A percentile compares a stretch with the other conserved stretches of the same genome.
Conservation (phyloP, 169 alveolate genomes). For the Babesia bovis region DNA sequence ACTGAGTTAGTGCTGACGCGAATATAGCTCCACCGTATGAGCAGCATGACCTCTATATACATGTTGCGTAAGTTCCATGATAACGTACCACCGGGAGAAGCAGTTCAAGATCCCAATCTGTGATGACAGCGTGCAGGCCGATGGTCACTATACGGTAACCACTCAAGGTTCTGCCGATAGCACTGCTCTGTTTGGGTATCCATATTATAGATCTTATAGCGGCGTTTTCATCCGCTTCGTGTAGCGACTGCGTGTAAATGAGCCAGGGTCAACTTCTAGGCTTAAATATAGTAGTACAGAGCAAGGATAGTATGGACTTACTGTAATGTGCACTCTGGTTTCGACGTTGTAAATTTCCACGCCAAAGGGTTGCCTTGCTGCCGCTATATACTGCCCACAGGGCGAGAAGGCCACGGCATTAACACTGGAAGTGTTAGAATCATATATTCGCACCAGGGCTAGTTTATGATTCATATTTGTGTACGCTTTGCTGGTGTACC, state of each 20-base stretch:
- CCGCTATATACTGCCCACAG: slow-evolving; percentile 64
- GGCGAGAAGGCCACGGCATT: slow-evolving; percentile 66
- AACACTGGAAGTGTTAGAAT: slow-evolving; percentile 35
- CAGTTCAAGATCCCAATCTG: slow-evolving; percentile 63
- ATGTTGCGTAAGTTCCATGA: neutral
- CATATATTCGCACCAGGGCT: slow-evolving; percentile 42
- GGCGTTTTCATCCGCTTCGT: slow-evolving; percentile 31
- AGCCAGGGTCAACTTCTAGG: neutral
- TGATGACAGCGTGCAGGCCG: slow-evolving; percentile 61
- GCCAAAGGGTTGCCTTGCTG: slow-evolving; percentile 45
- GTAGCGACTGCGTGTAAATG: slow-evolving; percentile 41
- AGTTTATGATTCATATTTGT: slow-evolving; percentile 58
- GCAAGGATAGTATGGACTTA: slow-evolving; percentile 5
- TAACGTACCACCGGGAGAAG: slow-evolving; percentile 42
- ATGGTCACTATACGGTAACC: slow-evolving; percentile 56
- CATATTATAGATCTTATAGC: slow-evolving; percentile 52
- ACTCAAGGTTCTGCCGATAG: slow-evolving; percentile 13
- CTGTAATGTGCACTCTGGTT: slow-evolving; percentile 46
- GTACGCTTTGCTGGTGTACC: slow-evolving; percentile 1
- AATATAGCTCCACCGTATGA: slow-evolving; percentile 73
- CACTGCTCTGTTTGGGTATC: slow-evolving; percentile 39
- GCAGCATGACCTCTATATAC: slow-evolving; percentile 35
- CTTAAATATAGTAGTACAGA: too few species aligned
- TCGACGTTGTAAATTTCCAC: slow-evolving; percentile 47
- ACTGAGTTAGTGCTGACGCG: slow-evolving; percentile 33